Percentiles rank a stretch among this genome's conserved stretches.
phyloP scores from a whole-genome alignment of 31 red algal genomes.

The Odonthalia washingtoniensis region DNA sequence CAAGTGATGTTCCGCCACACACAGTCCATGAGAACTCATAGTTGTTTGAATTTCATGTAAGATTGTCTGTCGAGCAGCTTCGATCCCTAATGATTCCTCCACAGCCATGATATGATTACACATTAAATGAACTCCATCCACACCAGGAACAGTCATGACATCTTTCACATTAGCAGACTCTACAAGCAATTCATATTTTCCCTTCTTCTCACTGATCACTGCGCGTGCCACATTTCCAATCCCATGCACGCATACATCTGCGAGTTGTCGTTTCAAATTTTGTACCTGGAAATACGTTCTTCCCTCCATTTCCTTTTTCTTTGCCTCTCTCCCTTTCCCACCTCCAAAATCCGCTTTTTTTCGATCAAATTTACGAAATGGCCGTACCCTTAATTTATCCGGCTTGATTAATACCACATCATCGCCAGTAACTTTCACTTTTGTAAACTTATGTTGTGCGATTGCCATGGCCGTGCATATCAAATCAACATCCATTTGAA shows the following conservation, averaged over 20 bases:
- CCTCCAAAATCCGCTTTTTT: constrained; percentile 30
- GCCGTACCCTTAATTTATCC: constrained; percentile 66
- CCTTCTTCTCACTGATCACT: constrained; percentile 72
- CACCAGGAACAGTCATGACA: constrained; percentile 84
- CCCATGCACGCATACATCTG: constrained; percentile 75
- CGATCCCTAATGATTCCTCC: constrained; percentile 92
- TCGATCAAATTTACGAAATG: constrained; percentile 22
- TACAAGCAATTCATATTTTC: constrained; percentile 75
- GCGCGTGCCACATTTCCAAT: constrained; percentile 70
- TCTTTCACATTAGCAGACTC: constrained; percentile 81
- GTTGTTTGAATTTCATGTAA: constrained; percentile 84
- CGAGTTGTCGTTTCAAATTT: constrained; percentile 69
- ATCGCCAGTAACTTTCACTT: constrained; percentile 55
- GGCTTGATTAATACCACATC: constrained; percentile 54
- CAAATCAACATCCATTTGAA: constrained; percentile 85
- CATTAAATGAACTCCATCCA: constrained; percentile 67
- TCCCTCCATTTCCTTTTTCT: constrained; percentile 72
- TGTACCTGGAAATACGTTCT: constrained; percentile 60
- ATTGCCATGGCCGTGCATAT: constrained; percentile 53
- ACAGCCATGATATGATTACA: constrained; percentile 98
- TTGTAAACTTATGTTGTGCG: constrained; percentile 60
- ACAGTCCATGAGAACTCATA: constrained; percentile 87
- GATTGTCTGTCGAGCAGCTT: constrained; percentile 82
- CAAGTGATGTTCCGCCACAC: constrained; percentile 89
- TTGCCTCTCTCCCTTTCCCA: constrained; percentile 50